phyloP scores from a whole-genome alignment of 495 filamentous ascomycete genomes.

The Aspergillus ostianus region DNA sequence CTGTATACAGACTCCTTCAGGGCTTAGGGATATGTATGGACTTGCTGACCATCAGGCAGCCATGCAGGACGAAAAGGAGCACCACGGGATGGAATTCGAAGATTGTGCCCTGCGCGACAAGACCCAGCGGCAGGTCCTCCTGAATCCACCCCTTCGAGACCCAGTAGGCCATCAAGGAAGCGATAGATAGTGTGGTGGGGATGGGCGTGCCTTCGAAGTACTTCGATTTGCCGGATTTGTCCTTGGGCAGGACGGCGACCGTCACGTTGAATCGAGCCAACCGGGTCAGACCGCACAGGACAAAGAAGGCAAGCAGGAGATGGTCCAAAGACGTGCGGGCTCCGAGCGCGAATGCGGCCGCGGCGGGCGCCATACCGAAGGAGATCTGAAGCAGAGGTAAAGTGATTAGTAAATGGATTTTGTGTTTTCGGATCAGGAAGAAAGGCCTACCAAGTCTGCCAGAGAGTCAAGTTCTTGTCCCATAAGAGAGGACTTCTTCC shows the following conservation, averaged over 20 bases:
- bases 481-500: constrained; percentile 94
- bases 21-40: constrained; percentile 96
- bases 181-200: constrained; percentile 80
- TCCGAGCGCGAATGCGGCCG: constrained; percentile 84
- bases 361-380: constrained; percentile 88
- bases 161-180: constrained; percentile 86
- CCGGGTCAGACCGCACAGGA: constrained; percentile 91
- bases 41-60: constrained; percentile 92
- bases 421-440: neutral
- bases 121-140: constrained; percentile 70
- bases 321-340: constrained; percentile 85
- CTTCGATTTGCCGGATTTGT: constrained; percentile 81
- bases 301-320: constrained; percentile 80
- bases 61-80: constrained; percentile 76
- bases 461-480: constrained; percentile 98
- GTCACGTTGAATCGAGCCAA: constrained; percentile 98
- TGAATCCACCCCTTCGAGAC: constrained; percentile 75
- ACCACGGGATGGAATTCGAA: constrained; percentile 89
- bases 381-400: constrained; percentile 65
- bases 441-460: constrained; percentile 75
- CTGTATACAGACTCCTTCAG: constrained; percentile 33
- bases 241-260: constrained; percentile 81
- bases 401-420: constrained; percentile 8
- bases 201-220: constrained; percentile 98
- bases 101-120: constrained; percentile 58